Evolutionary conservation across 1,284 basidiomycete genomes (phyloP).

Genomic region (Coniophora puteana): DNA sequence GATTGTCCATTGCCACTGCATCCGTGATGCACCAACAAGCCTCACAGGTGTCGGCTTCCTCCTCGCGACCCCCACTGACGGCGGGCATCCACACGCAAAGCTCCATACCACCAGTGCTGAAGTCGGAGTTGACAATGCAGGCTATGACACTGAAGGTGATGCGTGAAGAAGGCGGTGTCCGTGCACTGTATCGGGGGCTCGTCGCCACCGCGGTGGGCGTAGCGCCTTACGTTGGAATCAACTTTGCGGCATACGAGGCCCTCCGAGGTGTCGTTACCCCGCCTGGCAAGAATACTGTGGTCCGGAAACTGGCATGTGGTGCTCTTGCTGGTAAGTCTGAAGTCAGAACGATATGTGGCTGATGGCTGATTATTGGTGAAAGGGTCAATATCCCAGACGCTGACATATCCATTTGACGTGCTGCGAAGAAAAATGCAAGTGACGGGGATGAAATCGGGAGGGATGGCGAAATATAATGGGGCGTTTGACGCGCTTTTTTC

Average conservation of each 20-base stretch:
- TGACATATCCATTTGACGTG: conserved; percentile 97
- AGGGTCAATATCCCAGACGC: conserved; percentile 86
- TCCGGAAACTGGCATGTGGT: conserved; percentile 70
- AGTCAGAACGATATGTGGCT: neutral
- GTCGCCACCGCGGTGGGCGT: conserved; percentile 89
- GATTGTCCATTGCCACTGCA: conserved; percentile 89
- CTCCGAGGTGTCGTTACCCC: conserved; percentile 71
- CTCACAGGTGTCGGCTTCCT: conserved; percentile 17
- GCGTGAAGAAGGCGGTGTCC: conserved; percentile 85
- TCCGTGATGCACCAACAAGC: conserved; percentile 29
- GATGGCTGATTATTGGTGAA: conserved; percentile 9
- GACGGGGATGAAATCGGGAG: conserved; percentile 72
- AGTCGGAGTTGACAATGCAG: conserved; percentile 70
- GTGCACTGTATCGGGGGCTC: conserved; percentile 85
- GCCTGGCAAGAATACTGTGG: conserved; percentile 62
- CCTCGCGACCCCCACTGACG: conserved; percentile 33
- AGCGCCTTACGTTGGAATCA: conserved; percentile 89
- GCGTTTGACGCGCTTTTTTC: conserved; percentile 73
- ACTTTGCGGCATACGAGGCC: conserved; percentile 79
- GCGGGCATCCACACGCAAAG: conserved; percentile 57
- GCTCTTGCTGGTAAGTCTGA: conserved; percentile 63
- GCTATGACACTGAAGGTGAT: conserved; percentile 91
- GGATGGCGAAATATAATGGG: conserved; percentile 69
- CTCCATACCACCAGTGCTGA: conserved; percentile 25
- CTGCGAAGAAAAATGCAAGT: conserved; percentile 95